A percentile compares a stretch with the other conserved stretches of the same genome.
These are phyloP conservation scores for Fonsecaea multimorphosa DNA, from an alignment of 2,329 filamentous ascomycete genomes.

Conservation along the genomic window DNA sequence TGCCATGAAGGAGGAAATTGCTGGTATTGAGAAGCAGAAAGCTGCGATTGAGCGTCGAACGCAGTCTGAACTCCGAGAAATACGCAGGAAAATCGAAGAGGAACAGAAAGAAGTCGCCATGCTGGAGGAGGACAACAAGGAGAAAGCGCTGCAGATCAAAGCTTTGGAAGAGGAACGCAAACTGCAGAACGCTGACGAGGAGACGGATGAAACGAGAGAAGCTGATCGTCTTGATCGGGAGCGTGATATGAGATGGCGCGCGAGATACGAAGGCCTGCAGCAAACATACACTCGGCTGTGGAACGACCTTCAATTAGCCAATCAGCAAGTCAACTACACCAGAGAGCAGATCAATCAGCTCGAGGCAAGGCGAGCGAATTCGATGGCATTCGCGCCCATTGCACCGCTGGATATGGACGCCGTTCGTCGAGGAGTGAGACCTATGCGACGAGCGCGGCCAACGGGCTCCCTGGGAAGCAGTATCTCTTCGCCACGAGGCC, in stretches of 20 bases:
- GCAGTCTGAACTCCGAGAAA: slow-evolving; percentile 48
- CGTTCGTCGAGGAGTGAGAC: slow-evolving; percentile 48
- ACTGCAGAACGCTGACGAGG: slow-evolving; percentile 53
- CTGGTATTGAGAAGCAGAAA: slow-evolving; percentile 53
- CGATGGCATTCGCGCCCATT: slow-evolving; percentile 49
- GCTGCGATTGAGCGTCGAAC: slow-evolving; percentile 49
- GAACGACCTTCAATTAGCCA: slow-evolving; percentile 34
- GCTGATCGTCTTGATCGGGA: slow-evolving; percentile 58
- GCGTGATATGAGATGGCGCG: slow-evolving; percentile 55
- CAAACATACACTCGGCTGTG: slow-evolving; percentile 49
- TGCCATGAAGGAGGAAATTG: slow-evolving; percentile 58
- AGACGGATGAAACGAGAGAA: slow-evolving; percentile 58
- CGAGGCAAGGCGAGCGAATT: slow-evolving; percentile 48
- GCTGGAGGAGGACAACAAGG: slow-evolving; percentile 67
- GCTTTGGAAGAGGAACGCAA: slow-evolving; percentile 65
- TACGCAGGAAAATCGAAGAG: slow-evolving; percentile 52
- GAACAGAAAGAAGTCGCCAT: slow-evolving; percentile 59
- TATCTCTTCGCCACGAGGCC: slow-evolving; percentile 53
- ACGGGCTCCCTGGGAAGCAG: slow-evolving; percentile 55
- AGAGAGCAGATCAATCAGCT: slow-evolving; percentile 43
- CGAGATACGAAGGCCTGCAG: slow-evolving; percentile 51
- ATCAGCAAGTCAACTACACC: slow-evolving; percentile 36
- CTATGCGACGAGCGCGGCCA: slow-evolving; percentile 50
- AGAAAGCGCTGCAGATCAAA: slow-evolving; percentile 66
- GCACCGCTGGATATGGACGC: slow-evolving; percentile 51